Evolutionary conservation across 2,329 filamentous ascomycete species (phyloP), one percentile per base, ranked within the genome.

Genomic region (Fusarium siculi): DNA sequence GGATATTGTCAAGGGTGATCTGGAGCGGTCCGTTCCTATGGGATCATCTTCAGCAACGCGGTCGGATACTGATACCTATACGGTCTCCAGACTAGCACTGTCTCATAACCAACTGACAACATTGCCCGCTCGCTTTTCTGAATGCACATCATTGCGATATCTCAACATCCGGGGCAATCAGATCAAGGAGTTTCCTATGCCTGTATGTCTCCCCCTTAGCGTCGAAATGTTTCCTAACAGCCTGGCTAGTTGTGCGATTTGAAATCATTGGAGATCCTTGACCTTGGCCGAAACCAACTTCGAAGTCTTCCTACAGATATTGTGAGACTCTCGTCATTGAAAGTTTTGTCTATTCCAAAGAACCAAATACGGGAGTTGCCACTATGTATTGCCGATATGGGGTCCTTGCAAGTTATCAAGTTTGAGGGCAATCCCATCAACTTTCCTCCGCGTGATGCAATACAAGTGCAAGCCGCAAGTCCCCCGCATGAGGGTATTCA

Each of bases 201-300:
- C 87, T 73, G 89, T 90, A 83, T 82, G 40, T 44, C 30, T 50
- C 58, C 47, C 76, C 70, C 21, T 14, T 39, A 30, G 12, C 19
- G 23, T 46, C 44, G 71, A 74, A 54, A 19, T 59, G 75, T 28
- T 30, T n/a, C 60, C 77, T 81, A 66, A 80, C 68, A 55, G 19
- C 30, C 60, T 50, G 28, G 42, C 28, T 79, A 97, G 95, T 89
- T 98, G 66, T 95, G 96, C 80, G 91, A 95, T 81, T 87, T 98
- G 70, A 92, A 90, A 58, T 93, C 94, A 39, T 89, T 98, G 62
- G 95, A 98, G 83, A 97, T 98, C 66, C 89, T 98, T 69, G 96
- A 98, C 83, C 88, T 98, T 61, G 95, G 95, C 80, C 90, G 93
- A 76, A 98, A 98, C 80, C 94, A 93, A 80, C 91, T 98, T 69